A percentile compares a stretch with the other conserved stretches of the same genome.
Conservation (phyloP, 202 grass and related monocot species). For the Elaeis oleifera region DNA sequence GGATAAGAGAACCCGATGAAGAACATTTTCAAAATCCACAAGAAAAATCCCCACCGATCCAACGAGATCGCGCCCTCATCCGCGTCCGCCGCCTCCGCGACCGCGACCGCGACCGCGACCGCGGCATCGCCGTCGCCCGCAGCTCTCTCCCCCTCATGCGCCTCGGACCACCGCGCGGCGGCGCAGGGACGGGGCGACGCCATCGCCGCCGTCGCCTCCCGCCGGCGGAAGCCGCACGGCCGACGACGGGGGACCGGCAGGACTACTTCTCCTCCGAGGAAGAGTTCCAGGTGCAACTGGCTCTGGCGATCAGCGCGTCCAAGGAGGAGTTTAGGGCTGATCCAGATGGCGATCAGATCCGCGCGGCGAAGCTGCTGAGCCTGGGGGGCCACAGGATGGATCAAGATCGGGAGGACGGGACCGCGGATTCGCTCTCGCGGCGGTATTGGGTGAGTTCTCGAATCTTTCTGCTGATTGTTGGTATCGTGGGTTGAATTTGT, state of each 20-base stretch:
- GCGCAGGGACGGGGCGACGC: conserved; percentile 15
- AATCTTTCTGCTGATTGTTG: neutral
- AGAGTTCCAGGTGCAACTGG: conserved; percentile 99
- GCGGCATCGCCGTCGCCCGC: conserved; percentile 17
- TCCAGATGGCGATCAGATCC: conserved; percentile 89
- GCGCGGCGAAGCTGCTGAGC: conserved; percentile 81
- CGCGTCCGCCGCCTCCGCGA: neutral
- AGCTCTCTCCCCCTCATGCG: conserved; percentile 27
- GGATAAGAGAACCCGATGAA: conserved; percentile 44
- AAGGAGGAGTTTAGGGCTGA: conserved; percentile 62
- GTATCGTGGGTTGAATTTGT: conserved; percentile 6
- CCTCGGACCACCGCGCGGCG: conserved; percentile 31
- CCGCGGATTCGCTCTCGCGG: conserved; percentile 66
- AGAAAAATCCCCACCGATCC: conserved; percentile 67
- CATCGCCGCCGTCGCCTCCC: conserved; percentile 11
- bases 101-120: neutral
- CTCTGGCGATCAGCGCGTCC: conserved; percentile 88
- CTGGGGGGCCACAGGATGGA: conserved; percentile 59
- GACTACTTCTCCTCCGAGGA: conserved; percentile 89
- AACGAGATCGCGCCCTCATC: conserved; percentile 36
- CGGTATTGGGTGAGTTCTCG: conserved; percentile 69
- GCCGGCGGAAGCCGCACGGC: neutral
- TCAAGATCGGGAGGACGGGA: conserved; percentile 45
- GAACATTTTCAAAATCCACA: conserved; percentile 85
- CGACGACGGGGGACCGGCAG: conserved; percentile 25